These are phyloP conservation scores for Arachis monticola DNA, from an alignment of 331 rosid genomes.

Conservation along the genomic window DNA sequence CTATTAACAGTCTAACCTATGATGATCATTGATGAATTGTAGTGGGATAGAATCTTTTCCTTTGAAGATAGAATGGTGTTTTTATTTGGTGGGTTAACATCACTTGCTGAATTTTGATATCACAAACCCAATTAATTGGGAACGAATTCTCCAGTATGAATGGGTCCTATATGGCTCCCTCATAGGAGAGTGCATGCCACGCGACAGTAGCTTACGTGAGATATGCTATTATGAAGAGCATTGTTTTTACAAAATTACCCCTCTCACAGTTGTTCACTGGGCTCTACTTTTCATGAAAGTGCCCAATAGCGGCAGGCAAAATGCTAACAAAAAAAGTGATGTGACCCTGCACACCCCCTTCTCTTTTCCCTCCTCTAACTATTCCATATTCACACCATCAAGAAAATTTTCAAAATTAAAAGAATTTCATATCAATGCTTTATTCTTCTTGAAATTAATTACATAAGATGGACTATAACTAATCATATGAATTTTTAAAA, in stretches of 20 bases:
- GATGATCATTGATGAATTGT: too few species aligned
- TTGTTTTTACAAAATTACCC: slow-evolving; percentile 23
- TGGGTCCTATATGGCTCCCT: neutral
- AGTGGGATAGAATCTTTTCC: too few species aligned
- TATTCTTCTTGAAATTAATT: neutral
- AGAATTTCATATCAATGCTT: neutral
- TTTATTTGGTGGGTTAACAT: too few species aligned
- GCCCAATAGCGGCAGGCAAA: slow-evolving; percentile 47
- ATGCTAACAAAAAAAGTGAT: slow-evolving; percentile 47
- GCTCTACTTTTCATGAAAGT: slow-evolving; percentile 46
- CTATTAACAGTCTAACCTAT: too few species aligned
- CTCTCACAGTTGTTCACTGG: slow-evolving; percentile 8
- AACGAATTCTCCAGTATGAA: neutral
- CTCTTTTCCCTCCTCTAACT: slow-evolving; percentile 4
- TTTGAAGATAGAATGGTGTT: too few species aligned
- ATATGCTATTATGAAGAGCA: neutral
- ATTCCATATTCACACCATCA: neutral
- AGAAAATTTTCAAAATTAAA: too few species aligned
- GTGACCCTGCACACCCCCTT: slow-evolving; percentile 39
- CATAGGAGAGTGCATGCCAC: slow-evolving; percentile 27
- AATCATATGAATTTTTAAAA: neutral
- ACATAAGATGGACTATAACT: neutral
- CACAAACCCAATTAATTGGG: slow-evolving; percentile 21
- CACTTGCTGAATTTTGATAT: neutral
- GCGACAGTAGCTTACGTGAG: neutral